Evolutionary conservation across 352 stramenopile genomes (phyloP).

Genomic region (Pythium brassicae): DNA sequence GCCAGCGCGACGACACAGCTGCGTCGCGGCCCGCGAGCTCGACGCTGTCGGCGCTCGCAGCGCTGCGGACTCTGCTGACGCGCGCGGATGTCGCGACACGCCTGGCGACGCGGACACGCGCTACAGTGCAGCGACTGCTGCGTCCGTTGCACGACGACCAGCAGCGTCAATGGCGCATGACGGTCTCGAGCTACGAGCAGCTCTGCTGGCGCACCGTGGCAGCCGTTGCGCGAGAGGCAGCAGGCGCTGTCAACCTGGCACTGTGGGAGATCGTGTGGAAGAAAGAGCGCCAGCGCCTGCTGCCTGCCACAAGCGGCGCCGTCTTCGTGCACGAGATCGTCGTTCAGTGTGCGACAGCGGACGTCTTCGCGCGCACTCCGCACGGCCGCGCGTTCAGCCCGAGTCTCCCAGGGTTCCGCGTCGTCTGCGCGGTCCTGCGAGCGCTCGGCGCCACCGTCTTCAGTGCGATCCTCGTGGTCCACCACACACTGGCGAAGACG

Average conservation of each 20-base stretch:
- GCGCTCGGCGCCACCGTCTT: conserved; percentile 1
- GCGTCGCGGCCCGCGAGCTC: not conserved
- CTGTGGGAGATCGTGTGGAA: conserved; percentile 35
- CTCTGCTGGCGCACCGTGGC: not conserved
- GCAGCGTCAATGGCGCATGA: not conserved
- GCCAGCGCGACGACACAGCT: not conserved
- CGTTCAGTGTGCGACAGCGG: conserved; percentile 27
- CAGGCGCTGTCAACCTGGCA: not conserved
- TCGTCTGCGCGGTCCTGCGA: conserved; percentile 8
- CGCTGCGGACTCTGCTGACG: conserved; percentile 9
- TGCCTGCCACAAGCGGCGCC: not conserved
- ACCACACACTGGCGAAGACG: not conserved
- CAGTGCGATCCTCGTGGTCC: not conserved
- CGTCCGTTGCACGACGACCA: not conserved
- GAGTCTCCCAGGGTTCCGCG: conserved; percentile 19
- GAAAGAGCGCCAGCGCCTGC: conserved; percentile 20
- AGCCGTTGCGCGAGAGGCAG: not conserved
- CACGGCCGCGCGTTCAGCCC: not conserved
- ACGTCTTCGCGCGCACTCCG: conserved; percentile 17
- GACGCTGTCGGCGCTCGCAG: conserved; percentile 1
- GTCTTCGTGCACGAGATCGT: conserved; percentile 22
- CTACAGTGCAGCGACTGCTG: not conserved
- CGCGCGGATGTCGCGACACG: conserved; percentile 7
- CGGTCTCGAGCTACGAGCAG: conserved; percentile 4
- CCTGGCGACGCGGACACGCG: not conserved